A percentile compares a stretch with the other conserved stretches of the same genome.
phyloP scores from a whole-genome alignment of 179 eudicot genomes.

The Silene noctiflora region DNA sequence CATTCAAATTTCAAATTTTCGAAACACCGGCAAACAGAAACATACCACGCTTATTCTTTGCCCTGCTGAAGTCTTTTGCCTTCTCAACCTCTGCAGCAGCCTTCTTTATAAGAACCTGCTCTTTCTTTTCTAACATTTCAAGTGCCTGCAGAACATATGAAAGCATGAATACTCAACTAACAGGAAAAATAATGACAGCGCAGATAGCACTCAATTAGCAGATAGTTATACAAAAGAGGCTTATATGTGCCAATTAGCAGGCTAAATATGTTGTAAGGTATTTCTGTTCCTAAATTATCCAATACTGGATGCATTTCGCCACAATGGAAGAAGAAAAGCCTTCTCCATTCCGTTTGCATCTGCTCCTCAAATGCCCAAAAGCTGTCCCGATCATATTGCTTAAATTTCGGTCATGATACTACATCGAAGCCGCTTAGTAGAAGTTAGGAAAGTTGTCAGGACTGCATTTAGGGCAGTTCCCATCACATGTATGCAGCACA shows the following conservation, averaged over 20 bases:
- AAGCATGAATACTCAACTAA: not conserved
- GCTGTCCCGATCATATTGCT: not conserved
- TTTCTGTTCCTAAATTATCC: not conserved
- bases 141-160: constrained; percentile 51
- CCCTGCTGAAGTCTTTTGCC: constrained; percentile 71
- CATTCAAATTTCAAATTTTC: constrained; percentile 41
- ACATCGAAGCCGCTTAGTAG: too few species aligned
- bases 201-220: not conserved
- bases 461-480: not conserved
- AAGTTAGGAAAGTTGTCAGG: too few species aligned
- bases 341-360: not conserved
- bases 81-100: constrained; percentile 69
- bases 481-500: not conserved
- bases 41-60: constrained; percentile 82
- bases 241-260: not conserved
- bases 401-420: not conserved
- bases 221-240: not conserved
- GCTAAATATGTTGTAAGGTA: not conserved
- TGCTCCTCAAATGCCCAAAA: not conserved
- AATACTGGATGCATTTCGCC: not conserved
- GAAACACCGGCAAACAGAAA: not conserved
- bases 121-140: constrained; percentile 87
- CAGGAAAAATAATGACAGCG: not conserved
- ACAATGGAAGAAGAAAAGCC: not conserved
- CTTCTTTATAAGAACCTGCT: constrained; percentile 64